Evolutionary conservation across 805 yeast species (phyloP), one percentile per base, ranked within the genome.

Genomic region (Saturnispora sanitii): DNA sequence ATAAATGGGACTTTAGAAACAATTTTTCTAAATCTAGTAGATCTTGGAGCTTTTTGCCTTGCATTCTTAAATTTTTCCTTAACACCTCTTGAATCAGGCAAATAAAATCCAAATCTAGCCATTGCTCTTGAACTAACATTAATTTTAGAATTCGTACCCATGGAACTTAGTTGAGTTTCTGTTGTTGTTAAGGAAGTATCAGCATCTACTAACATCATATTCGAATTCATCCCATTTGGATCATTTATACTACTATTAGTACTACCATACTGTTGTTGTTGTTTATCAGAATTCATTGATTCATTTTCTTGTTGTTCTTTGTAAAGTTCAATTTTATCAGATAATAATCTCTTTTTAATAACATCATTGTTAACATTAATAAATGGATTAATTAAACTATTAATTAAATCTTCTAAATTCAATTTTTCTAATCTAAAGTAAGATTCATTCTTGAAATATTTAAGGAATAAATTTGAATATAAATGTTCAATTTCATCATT

Each of bases 341-440:
- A 47, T 17, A 65, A 48, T n/a, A 56, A 51, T 39, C 58, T 65
- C 6, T 63, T 65, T 40, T 54, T 43, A 53, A 61, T 47, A 56
- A 64, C 36, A 45, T 63, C 49, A 57, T 65, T 61, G 45, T 61
- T 53, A 33, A 61, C 60, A 12, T 60, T 51, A 43, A 66, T 70
- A 52, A 71, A 78, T 31, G 61, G 64, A 16, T 66, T 62, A 6
- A 73, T 71, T 27, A 69, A 54, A 2, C 60, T 58, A 38, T 66
- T 66, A 17, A 77, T 66, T 32, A 72, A 57, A 23, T 69, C 73
- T 38, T 78, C 81, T 28, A 88, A 62, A 48, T 74, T 75, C 46
- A 76, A 77, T 60, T 75, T 81, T 54, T 87, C 96, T 30, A 71
- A 52, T 30, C 67, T 77, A 52, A 88, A 79, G 59, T 86, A 88